A percentile compares a stretch with the other conserved stretches of the same genome.
These are phyloP conservation scores for Exophiala aquamarina DNA, from an alignment of 2,329 filamentous ascomycete species.

Conservation along the genomic window DNA sequence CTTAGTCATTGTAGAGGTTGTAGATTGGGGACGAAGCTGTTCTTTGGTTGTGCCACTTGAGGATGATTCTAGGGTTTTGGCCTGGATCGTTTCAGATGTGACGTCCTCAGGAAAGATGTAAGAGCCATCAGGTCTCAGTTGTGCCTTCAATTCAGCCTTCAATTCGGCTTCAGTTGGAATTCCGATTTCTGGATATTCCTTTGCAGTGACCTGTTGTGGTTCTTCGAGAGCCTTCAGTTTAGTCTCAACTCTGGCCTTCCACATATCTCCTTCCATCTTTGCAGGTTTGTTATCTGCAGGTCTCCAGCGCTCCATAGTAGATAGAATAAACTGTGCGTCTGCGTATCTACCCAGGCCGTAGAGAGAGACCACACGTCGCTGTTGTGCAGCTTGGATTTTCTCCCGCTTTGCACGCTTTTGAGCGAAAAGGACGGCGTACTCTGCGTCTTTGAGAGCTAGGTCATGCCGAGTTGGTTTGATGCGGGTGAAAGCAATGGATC, in stretches of 20 bases:
- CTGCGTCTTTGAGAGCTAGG: conserved; percentile 68
- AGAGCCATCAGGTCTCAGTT: conserved; percentile 28
- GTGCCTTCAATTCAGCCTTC: conserved; percentile 34
- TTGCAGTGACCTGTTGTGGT: conserved; percentile 48
- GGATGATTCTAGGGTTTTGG: background rate
- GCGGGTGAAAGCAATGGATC: conserved; percentile 75
- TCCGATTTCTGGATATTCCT: conserved; percentile 54
- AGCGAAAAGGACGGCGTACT: conserved; percentile 63
- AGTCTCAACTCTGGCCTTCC: conserved; percentile 55
- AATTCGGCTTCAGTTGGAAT: conserved; percentile 43
- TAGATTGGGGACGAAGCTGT: conserved; percentile 10
- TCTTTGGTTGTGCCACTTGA: conserved; percentile 6
- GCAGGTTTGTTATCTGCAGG: conserved; percentile 43
- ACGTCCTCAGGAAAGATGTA: conserved; percentile 11
- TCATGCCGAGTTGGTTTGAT: conserved; percentile 56
- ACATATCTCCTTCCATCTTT: conserved; percentile 45
- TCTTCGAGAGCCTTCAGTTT: conserved; percentile 53
- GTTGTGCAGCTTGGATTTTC: conserved; percentile 76
- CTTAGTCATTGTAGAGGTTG: conserved; percentile 52
- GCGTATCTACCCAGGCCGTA: conserved; percentile 70
- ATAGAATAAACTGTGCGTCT: conserved; percentile 71
- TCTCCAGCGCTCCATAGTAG: conserved; percentile 54
- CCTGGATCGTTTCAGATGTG: conserved; percentile 2
- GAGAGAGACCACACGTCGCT: conserved; percentile 73
- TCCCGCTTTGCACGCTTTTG: conserved; percentile 70